Conservation (phyloP, 208 protist species). For the Trypanosoma cruzi region DNA sequence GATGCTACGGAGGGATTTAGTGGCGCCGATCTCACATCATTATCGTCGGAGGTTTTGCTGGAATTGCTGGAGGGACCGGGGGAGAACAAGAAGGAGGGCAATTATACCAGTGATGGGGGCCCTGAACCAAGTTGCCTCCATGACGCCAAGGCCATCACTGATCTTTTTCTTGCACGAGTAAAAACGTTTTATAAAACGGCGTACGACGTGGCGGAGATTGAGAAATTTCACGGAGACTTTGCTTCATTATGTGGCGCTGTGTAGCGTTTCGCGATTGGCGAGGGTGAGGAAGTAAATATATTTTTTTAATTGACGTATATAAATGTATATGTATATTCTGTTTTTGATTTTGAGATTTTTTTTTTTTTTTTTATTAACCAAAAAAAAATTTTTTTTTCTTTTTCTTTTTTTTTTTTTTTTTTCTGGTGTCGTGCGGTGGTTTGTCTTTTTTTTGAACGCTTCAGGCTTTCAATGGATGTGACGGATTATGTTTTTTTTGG, state of each 20-base stretch:
- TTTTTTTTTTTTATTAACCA: no score
- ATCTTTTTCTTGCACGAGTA: constrained; percentile 38
- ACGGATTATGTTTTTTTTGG: constrained; percentile 28
- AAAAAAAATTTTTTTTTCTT: constrained; percentile 4
- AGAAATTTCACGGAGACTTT: constrained; percentile 47
- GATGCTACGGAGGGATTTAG: constrained; percentile 76
- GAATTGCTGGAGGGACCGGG: constrained; percentile 37
- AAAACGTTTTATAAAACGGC: constrained; percentile 47
- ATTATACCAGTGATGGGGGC: not conserved
- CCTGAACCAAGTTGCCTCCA: constrained; percentile 26
- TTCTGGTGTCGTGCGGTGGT: not conserved
- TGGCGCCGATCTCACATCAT: constrained; percentile 74
- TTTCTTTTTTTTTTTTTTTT: constrained; percentile 12
- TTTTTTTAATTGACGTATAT: not conserved
- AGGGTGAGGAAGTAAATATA: not conserved
- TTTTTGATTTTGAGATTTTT: constrained; percentile 13
- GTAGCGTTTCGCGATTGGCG: not conserved
- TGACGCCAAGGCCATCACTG: constrained; percentile 37
- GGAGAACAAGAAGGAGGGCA: not conserved
- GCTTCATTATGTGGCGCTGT: constrained; percentile 10
- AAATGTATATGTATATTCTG: not conserved
- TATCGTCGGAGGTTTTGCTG: constrained; percentile 58
- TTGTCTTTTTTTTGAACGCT: not conserved
- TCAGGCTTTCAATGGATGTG: constrained; percentile 31
- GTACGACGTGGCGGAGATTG: constrained; percentile 53